Base-by-base conservation (phyloP, 2,329 filamentous ascomycete species). In the Polytolypa hystricis region DNA sequence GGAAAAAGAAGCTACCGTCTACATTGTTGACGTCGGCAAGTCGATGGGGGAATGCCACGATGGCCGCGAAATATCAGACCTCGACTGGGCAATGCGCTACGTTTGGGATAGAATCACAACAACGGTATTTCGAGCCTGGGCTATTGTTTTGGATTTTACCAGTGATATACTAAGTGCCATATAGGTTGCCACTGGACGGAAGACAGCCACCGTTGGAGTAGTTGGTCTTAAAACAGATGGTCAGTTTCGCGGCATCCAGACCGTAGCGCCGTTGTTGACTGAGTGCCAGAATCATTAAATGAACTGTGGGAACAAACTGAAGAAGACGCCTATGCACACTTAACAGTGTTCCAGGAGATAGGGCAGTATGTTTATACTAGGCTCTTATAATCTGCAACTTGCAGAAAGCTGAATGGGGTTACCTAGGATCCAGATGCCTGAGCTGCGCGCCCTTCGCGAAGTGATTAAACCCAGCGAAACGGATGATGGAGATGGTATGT, bases 51-150 rank as follows among this genome's bases (percentile, higher is more conserved):
- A 81, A 54, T 72, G 68, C 49, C 74, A 77, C 48, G 70, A 75
- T 62, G 84, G 81, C 17, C 77, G 91, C 47, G 56, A 66, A 14
- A 74, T 89, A 56, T 81, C 81, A 3, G 82, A 96, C 56, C 73
- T 98, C 12, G 84, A 95, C 42, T 98, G 81, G 77, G 75, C 77
- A 32, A 79, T 96, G 76, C 76, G 77, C 43, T 98, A 94, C 61
- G 74, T 96, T 33, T 98, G 89, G 87, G 89, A 96, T 67, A 91
- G 84, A 56, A 82, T 93, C 47, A 80, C 79, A 4, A 75, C 74
- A 5, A 84, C 79, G 3, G 80, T 85, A 59, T 26, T 18, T 19
- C 4, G 17, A 37, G 30, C 21, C n/a, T 25, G 23, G 12, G 8
- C 2, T 30, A 23, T 26, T 37, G 3, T 21, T 17, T 31, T 16